Percentiles rank a stretch among this genome's conserved stretches.
These are phyloP conservation scores for Metrosideros polymorpha DNA, from an alignment of 441 rosid species.

Conservation along the genomic window DNA sequence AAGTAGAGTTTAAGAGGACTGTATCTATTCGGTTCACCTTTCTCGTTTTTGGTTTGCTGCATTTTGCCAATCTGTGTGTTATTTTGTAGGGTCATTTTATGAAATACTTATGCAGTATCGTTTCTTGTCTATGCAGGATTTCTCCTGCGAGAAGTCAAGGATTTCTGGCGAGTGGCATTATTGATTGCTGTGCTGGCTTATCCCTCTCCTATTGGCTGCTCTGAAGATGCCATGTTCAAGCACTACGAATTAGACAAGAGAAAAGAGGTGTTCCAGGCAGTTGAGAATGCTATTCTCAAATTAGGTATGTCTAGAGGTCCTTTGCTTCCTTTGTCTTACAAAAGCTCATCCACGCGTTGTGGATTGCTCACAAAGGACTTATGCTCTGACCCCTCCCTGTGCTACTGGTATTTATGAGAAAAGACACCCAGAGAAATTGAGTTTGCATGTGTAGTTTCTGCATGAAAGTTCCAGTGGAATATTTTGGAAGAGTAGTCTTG, in stretches of 20 bases:
- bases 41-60: not conserved
- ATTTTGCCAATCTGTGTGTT: not conserved
- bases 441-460: not conserved
- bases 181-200: constrained; percentile 50
- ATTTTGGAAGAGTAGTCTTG: not conserved
- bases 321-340: not conserved
- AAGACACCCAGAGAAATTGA: not conserved
- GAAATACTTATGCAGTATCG: not conserved
- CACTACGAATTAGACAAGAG: constrained; percentile 39
- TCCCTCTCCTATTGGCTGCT: constrained; percentile 24
- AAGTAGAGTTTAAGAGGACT: not conserved
- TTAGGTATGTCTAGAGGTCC: constrained; percentile 32
- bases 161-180: constrained; percentile 78
- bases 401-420: not conserved
- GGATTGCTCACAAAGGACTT: not conserved
- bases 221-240: constrained; percentile 26
- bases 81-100: not conserved
- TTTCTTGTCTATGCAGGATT: constrained; percentile 39
- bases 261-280: constrained; percentile 38
- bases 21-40: not conserved
- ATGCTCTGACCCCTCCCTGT: not conserved
- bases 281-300: constrained; percentile 41
- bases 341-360: not conserved
- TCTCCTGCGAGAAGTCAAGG: constrained; percentile 74
- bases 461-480: not conserved